Conservation (phyloP, 2,329 filamentous ascomycete genomes). For the Reticulascus tulasneorum region DNA sequence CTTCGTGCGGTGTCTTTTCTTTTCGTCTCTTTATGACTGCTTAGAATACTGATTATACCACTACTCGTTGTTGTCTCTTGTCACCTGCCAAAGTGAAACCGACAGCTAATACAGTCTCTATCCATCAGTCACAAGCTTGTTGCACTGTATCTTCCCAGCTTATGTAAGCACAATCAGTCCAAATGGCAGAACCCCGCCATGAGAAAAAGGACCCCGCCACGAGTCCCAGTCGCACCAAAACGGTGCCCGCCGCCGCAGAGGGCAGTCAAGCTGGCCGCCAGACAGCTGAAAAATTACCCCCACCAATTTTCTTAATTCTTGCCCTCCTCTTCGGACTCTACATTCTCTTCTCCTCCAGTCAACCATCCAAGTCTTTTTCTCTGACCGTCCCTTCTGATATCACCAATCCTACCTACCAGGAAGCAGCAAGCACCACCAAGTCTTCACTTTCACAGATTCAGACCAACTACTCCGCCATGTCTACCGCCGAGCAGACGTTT, state of each 20-base stretch:
- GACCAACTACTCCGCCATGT: constrained; percentile 50
- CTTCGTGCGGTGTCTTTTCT: too few species aligned
- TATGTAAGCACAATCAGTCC: too few species aligned
- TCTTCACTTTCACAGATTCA: constrained; percentile 14
- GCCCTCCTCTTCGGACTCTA: constrained; percentile 31
- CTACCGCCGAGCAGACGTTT: constrained; percentile 81
- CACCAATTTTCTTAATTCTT: constrained; percentile 38
- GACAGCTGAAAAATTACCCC: constrained; percentile 36
- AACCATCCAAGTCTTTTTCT: constrained; percentile 20
- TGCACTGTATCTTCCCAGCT: constrained; percentile 6
- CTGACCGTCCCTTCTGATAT: constrained; percentile 10
- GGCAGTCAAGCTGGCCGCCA: constrained; percentile 15
- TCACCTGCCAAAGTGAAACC: too few species aligned
- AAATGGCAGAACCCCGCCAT: too few species aligned
- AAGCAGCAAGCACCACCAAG: constrained; percentile 20
- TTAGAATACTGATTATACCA: too few species aligned
- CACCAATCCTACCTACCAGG: constrained; percentile 14
- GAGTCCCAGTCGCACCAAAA: constrained; percentile 15
- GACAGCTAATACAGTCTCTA: too few species aligned
- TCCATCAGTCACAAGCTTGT: constrained; percentile 4
- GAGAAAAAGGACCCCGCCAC: constrained; percentile 28
- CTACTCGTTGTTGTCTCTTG: too few species aligned
- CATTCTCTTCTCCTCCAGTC: constrained; percentile 28
- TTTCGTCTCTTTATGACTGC: too few species aligned
- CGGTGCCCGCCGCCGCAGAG: constrained; percentile 7